Evolutionary conservation across 164 flowering plant genomes (phyloP).

Genomic region (Pachysandra terminalis): DNA sequence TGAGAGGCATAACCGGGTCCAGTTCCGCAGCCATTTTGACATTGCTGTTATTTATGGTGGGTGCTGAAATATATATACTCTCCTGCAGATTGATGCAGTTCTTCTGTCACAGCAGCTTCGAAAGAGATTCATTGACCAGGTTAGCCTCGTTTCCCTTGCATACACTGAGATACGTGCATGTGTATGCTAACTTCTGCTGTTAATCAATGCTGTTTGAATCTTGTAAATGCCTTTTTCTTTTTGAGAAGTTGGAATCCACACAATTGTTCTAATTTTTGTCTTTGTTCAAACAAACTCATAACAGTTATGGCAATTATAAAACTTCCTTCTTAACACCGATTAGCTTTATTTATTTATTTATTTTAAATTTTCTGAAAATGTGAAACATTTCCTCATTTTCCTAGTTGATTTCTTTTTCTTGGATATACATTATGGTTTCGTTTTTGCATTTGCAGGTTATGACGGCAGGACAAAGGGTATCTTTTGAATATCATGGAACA

Average conservation of each 20-base stretch:
- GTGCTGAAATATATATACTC: neutral
- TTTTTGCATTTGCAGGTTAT: slow-evolving; percentile 55
- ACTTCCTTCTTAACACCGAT: too few relatives aligned
- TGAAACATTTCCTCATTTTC: too few relatives aligned
- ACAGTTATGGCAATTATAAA: too few relatives aligned
- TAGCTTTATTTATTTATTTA: too few relatives aligned
- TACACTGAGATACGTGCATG: too few relatives aligned
- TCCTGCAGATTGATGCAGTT: slow-evolving; percentile 58
- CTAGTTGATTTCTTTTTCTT: neutral
- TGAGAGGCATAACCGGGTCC: neutral
- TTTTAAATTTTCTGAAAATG: too few relatives aligned
- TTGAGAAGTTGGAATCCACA: too few relatives aligned
- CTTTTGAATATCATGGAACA: slow-evolving; percentile 84
- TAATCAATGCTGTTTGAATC: neutral
- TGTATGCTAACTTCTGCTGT: neutral
- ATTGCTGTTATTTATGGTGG: neutral
- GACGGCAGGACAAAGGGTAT: slow-evolving; percentile 87
- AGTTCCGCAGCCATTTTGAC: neutral
- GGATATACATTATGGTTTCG: slow-evolving; percentile 1
- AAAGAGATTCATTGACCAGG: slow-evolving; percentile 58
- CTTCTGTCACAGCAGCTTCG: slow-evolving; percentile 49
- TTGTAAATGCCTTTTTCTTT: neutral
- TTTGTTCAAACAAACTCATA: too few relatives aligned
- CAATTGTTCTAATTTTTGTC: too few relatives aligned
- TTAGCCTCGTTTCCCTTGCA: neutral